Evolutionary conservation across 495 filamentous ascomycete genomes (phyloP), one percentile per base, ranked within the genome.

Genomic region (Amorphotheca resinae): DNA sequence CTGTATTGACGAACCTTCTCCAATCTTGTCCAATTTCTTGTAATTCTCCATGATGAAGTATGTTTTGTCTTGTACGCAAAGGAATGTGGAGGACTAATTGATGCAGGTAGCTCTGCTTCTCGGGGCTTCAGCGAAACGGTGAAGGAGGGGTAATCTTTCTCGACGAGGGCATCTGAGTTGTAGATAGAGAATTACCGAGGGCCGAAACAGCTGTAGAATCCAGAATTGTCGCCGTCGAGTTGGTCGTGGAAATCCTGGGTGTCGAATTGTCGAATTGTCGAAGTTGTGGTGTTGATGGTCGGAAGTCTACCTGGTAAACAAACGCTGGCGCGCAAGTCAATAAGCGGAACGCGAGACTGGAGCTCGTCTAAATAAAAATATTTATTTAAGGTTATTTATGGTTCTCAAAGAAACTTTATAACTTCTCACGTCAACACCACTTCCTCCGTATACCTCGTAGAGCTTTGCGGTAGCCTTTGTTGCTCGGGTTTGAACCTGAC

Each of bases 21-120:
- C 91, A 63, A 99, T 93, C 69, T 99, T 99, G 71, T 99, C 91
- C 45, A 99, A 82, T 68, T 95, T 95, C 69, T 96, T 87, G 64
- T 99, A 99, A 62, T 95, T 95, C 60, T 99, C 91, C 91, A 99
- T 99, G 51, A 46, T 56, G 55, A 36, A 50, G 9, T 34, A 49
- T 53, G 44, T 41, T 40, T 16, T 26, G 31, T 40, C 18, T 25
- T 9, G 23, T 22, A 7, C 18, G 22, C 40, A 56, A 56, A 56
- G n/a, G 54, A 56, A 50, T 44, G 54, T 56, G 42, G 38, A 42
- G 33, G 46, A 45, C 3, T 50, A 49, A 37, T 46, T 37, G 25
- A 51, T 51, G 47, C 39, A 45, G 32, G 31, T 45, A 45, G 50
- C 30, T 46, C 44, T 48, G 33, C 30, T 52, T 32, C 14, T 47